These are phyloP conservation scores for Barnettozyma sp. DNA, from an alignment of 805 yeast species.

Conservation along the genomic window DNA sequence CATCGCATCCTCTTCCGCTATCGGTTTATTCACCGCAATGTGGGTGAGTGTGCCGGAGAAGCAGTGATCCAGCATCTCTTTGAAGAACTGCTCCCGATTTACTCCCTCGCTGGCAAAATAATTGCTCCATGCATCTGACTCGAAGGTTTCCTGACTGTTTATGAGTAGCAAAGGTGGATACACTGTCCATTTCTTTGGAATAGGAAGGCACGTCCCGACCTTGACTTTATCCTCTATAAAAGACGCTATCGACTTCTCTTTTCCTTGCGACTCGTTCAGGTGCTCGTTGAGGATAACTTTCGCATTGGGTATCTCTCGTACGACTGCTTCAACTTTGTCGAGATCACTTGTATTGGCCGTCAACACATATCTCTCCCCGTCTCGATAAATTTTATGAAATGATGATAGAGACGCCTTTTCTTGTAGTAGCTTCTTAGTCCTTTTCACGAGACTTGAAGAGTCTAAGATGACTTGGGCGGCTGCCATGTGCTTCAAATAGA, in stretches of 20 bases:
- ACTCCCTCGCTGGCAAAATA: conserved; percentile 13
- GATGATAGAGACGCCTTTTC: not conserved
- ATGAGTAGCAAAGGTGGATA: conserved; percentile 66
- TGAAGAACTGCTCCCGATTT: conserved; percentile 15
- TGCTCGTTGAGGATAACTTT: not conserved
- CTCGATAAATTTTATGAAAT: conserved; percentile 2
- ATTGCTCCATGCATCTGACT: conserved; percentile 29
- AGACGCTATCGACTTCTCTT: not conserved
- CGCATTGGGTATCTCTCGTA: not conserved
- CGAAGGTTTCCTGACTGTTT: conserved; percentile 43
- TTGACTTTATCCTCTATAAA: not conserved
- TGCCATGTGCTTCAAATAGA: not conserved
- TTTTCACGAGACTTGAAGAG: conserved; percentile 2
- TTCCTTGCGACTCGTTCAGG: not conserved
- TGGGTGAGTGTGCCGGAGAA: conserved; percentile 39
- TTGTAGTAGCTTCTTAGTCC: not conserved
- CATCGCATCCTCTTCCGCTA: conserved; percentile 45
- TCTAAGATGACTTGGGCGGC: conserved; percentile 2
- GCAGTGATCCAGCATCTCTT: conserved; percentile 18
- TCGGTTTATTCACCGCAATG: conserved; percentile 67
- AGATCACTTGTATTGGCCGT: conserved; percentile 2
- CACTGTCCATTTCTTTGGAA: conserved; percentile 52
- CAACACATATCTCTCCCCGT: not conserved
- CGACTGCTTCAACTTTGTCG: not conserved
- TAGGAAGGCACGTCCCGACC: too few relatives aligned